Percentiles rank a stretch among this genome's conserved stretches.
These are phyloP conservation scores for Harrya chromipes DNA, from an alignment of 768 basidiomycete species.

Conservation along the genomic window DNA sequence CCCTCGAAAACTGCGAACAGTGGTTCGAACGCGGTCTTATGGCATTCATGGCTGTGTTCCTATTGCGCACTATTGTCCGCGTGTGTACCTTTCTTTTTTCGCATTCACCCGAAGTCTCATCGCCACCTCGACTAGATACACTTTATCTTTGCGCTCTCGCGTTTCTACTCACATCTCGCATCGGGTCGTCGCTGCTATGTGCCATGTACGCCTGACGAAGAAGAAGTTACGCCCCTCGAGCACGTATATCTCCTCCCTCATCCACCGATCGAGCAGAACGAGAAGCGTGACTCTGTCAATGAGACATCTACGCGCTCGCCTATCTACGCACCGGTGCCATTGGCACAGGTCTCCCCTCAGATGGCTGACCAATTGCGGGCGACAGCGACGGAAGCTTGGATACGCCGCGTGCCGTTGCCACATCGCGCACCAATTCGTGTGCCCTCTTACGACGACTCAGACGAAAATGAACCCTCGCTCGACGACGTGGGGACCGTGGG, in stretches of 20 bases:
- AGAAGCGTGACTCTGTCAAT: conserved; percentile 1
- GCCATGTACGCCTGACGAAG: conserved; percentile 14
- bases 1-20: conserved; percentile 75
- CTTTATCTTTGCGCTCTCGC: conserved; percentile 70
- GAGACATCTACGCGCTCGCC: conserved; percentile 8
- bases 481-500: conserved; percentile 6
- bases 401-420: conserved; percentile 29
- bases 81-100: conserved; percentile 40
- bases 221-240: conserved; percentile 39
- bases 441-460: neutral
- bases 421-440: neutral
- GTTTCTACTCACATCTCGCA: conserved; percentile 55
- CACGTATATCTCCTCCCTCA: conserved; percentile 62
- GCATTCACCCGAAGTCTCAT: neutral
- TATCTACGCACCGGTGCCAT: conserved; percentile 69
- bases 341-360: conserved; percentile 51
- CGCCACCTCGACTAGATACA: conserved; percentile 51
- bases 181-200: conserved; percentile 33
- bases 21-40: conserved; percentile 70
- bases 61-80: conserved; percentile 60
- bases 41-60: conserved; percentile 54
- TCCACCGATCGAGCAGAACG: conserved; percentile 11
- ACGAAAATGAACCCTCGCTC: neutral
- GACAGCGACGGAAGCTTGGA: conserved; percentile 67
- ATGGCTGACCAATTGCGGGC: conserved; percentile 49